Evolutionary conservation across 2,329 filamentous ascomycete species (phyloP).

Genomic region (Aureobasidium sp.): DNA sequence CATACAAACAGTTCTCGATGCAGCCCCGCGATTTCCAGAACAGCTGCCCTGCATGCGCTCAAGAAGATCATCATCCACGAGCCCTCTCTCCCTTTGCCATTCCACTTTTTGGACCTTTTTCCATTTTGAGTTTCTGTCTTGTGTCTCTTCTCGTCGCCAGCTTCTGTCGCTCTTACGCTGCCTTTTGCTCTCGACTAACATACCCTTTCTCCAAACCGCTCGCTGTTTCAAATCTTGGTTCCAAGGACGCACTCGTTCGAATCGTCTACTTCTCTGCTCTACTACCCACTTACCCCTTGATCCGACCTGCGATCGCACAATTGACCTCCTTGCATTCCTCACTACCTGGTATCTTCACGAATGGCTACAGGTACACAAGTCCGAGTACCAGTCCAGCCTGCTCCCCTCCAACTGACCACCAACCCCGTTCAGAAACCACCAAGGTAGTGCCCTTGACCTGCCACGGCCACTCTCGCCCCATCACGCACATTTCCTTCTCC

Average conservation of each 20-base stretch:
- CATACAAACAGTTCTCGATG: slow-evolving; percentile 1
- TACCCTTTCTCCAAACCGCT: slow-evolving; percentile 8
- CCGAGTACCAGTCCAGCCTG: not conserved
- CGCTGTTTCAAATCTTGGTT: slow-evolving; percentile 10
- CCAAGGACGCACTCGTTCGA: not conserved
- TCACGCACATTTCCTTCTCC: slow-evolving; percentile 87
- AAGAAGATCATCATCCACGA: not conserved
- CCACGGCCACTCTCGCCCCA: slow-evolving; percentile 86
- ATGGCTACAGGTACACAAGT: slow-evolving; percentile 13
- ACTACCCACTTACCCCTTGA: not conserved
- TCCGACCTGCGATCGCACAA: not conserved
- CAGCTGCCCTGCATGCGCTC: not conserved
- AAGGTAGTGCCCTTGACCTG: slow-evolving; percentile 83
- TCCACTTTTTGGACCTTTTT: not conserved
- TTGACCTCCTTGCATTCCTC: not conserved
- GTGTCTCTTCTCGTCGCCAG: slow-evolving; percentile 2
- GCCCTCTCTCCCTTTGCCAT: not conserved
- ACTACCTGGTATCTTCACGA: not conserved
- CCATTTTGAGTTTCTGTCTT: not conserved
- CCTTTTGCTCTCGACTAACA: not conserved
- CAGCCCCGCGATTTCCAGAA: slow-evolving; percentile 6
- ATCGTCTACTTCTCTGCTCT: not conserved
- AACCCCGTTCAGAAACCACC: slow-evolving; percentile 30
- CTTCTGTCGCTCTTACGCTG: not conserved
- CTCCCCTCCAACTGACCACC: not conserved